phyloP scores from a whole-genome alignment of 2,329 filamentous ascomycete genomes.

The Emmonsiellopsis sp. region DNA sequence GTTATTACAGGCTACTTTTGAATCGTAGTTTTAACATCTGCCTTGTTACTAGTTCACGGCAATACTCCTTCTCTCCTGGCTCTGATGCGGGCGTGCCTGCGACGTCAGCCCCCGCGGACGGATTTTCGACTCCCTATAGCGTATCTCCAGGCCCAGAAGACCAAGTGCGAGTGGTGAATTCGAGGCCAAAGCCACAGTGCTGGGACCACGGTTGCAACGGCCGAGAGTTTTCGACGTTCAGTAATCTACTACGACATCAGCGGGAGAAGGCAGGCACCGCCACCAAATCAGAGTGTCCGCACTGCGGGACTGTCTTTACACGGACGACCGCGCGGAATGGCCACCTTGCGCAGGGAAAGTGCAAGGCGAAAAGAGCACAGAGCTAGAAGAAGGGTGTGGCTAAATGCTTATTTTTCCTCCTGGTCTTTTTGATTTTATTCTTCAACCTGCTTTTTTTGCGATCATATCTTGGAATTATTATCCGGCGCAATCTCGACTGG shows the following conservation, averaged over 20 bases:
- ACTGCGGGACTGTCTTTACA: conserved; percentile 89
- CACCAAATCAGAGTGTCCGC: conserved; percentile 77
- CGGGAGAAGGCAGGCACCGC: conserved; percentile 89
- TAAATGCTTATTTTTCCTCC: too few relatives aligned
- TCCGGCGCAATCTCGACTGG: too few relatives aligned
- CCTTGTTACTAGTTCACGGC: neutral
- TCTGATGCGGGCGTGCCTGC: neutral
- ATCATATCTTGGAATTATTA: neutral
- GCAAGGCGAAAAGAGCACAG: conserved; percentile 48
- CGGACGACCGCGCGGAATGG: conserved; percentile 81
- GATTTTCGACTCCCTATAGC: conserved; percentile 1
- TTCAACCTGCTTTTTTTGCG: neutral
- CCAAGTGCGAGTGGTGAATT: conserved; percentile 61
- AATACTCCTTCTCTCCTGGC: neutral
- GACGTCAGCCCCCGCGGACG: neutral
- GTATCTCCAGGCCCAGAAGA: conserved; percentile 29
- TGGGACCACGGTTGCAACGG: conserved; percentile 98
- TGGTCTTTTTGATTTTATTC: neutral
- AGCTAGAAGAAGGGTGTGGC: too few relatives aligned
- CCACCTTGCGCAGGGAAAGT: conserved; percentile 80
- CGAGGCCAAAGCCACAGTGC: conserved; percentile 84
- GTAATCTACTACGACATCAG: conserved; percentile 85
- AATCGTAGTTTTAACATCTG: neutral
- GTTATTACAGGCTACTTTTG: too few relatives aligned
- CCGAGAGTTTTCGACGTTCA: conserved; percentile 90